These are phyloP conservation scores for Hirsutella thompsonii DNA, from an alignment of 2,329 filamentous ascomycete species.

Conservation along the genomic window DNA sequence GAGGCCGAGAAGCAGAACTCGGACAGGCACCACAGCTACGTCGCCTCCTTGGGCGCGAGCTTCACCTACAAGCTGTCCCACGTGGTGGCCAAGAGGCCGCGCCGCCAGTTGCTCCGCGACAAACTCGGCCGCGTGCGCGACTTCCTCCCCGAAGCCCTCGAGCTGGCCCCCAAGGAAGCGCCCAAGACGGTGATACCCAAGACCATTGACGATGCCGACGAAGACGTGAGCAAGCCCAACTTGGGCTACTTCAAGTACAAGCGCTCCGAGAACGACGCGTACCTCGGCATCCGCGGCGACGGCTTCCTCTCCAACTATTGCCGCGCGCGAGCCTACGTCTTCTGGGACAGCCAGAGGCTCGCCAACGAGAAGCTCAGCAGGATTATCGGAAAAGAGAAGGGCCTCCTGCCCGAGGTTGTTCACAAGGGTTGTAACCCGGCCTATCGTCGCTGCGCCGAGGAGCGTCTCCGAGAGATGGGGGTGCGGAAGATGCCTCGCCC, in stretches of 20 bases:
- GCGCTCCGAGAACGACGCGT: background rate
- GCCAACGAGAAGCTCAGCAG: background rate
- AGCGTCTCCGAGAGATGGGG: background rate
- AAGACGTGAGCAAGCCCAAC: background rate
- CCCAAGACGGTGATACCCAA: background rate
- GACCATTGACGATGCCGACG: background rate
- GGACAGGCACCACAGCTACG: background rate
- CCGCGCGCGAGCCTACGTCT: background rate
- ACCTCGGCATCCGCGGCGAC: background rate
- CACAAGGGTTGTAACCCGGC: background rate
- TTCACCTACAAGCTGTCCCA: background rate
- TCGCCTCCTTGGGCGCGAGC: background rate
- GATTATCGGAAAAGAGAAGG: background rate
- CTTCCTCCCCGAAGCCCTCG: background rate
- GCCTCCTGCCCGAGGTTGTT: background rate
- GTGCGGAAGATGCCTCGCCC: background rate
- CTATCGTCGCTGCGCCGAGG: background rate
- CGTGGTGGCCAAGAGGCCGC: background rate
- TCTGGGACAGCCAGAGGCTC: background rate
- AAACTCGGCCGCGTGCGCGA: background rate
- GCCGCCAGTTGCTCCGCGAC: background rate
- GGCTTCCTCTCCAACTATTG: background rate
- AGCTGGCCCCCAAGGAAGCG: background rate
- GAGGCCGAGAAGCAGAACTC: background rate
- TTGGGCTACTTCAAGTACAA: background rate